Base-by-base conservation (phyloP, 116 monocot genomes). In the Posidonia oceanica region DNA sequence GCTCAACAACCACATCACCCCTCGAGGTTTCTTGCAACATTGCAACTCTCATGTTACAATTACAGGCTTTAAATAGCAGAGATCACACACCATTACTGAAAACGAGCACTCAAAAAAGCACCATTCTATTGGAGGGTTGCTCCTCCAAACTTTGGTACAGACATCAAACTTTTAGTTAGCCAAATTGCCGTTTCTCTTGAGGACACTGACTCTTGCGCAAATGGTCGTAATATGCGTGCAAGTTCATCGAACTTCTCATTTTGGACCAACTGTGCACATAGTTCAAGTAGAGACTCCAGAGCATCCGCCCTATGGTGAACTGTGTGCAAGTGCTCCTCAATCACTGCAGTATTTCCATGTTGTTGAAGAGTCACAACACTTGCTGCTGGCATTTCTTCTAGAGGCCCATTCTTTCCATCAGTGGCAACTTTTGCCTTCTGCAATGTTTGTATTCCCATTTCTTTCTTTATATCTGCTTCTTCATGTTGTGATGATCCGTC, bases 171-270 rank as follows among this genome's bases (percentile, higher is more conserved):
- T 66, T 89, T 93, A 63, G 94, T 91, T 42, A 94, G 71, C 90
- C 94, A 94, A 37, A 94, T 94, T 58, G 93, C 87, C 21, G 87
- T 94, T 75, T 94, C 90, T 72, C 90, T 83, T 0, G 89, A 87
- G 12, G 94, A 87, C 15, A 87, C 87, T 14, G 77, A 61, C 72
- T 87, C 87, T 53, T 81, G 77, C 17, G 90, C 94, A 76, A 94
- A 94, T 57, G 94, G 94, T 60, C 67, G 83, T 13, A 94, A 66
- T 70, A 91, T 80, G 5, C 88, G 82, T 22, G 88, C 91, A 55
- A 94, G 86, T 72, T 94, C 95, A 15, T 95, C 95, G 10, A 91
- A 80, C 66, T 79, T 91, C 78, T 95, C 88, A 54, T 91, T 84
- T 62, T 87, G 69, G 42, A 95, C 70, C 51, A 95, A 69, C 67